Evolutionary conservation across 75 land plant genomes (phyloP).

Genomic region (Sequoia sempervirens): DNA sequence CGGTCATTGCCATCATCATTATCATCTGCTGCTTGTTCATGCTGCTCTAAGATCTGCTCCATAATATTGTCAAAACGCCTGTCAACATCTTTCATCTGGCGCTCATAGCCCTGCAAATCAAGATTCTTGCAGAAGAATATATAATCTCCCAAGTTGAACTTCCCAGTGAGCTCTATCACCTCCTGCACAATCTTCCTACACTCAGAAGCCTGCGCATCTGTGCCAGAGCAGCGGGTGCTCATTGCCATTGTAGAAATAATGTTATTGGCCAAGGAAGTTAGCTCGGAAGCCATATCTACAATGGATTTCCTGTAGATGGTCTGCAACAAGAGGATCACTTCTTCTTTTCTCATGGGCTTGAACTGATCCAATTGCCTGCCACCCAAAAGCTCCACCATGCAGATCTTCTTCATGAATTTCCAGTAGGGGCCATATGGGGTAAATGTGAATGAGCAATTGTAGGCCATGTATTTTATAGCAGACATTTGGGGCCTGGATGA

Average conservation of each 20-base stretch:
- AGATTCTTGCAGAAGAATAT: conserved; percentile 2
- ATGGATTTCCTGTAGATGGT: background rate
- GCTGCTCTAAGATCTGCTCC: conserved; percentile 26
- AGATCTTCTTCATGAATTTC: conserved; percentile 45
- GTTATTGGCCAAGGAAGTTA: conserved; percentile 14
- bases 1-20: background rate
- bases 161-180: conserved; percentile 16
- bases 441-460: conserved; percentile 18
- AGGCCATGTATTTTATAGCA: conserved; percentile 20
- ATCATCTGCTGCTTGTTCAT: conserved; percentile 5
- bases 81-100: conserved; percentile 13
- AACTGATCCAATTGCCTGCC: conserved; percentile 12
- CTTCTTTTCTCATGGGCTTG: background rate
- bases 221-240: conserved; percentile 17
- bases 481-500: conserved; percentile 25
- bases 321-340: background rate
- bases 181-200: conserved; percentile 21
- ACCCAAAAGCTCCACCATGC: conserved; percentile 43
- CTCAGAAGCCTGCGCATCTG: conserved; percentile 14
- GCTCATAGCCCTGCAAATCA: conserved; percentile 33
- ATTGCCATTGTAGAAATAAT: conserved; percentile 31
- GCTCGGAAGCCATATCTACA: conserved; percentile 28
- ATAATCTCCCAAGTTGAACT: conserved; percentile 27
- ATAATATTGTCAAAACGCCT: conserved; percentile 26
- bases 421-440: conserved; percentile 51